Conservation (phyloP, 2,329 filamentous ascomycete genomes). For the Hypoxylon sp. region DNA sequence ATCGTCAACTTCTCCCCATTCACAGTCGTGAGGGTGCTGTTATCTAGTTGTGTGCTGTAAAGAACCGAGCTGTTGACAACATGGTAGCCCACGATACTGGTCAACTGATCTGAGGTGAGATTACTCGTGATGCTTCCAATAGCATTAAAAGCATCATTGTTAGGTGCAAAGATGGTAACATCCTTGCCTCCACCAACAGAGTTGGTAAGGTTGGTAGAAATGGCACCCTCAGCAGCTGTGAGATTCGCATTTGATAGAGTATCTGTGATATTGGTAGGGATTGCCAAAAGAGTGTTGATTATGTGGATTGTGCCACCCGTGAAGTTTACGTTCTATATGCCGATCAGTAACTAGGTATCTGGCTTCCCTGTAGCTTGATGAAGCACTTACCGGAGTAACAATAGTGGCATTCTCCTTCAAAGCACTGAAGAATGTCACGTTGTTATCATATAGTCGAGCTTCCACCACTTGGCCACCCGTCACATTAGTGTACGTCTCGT, state of each 20-base stretch:
- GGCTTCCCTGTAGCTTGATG: neutral
- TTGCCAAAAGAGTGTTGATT: conserved; percentile 56
- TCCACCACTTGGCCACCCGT: conserved; percentile 67
- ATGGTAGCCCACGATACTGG: conserved; percentile 69
- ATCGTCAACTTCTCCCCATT: conserved; percentile 60
- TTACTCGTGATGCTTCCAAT: conserved; percentile 62
- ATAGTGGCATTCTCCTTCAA: conserved; percentile 59
- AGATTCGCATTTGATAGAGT: conserved; percentile 55
- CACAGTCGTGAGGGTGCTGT: conserved; percentile 47
- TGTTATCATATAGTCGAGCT: conserved; percentile 50
- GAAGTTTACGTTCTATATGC: conserved; percentile 58
- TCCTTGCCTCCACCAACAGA: conserved; percentile 53
- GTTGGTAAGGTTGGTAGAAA: conserved; percentile 53
- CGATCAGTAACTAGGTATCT: conserved; percentile 3
- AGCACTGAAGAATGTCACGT: conserved; percentile 62
- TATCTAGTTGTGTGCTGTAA: conserved; percentile 56
- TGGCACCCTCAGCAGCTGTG: conserved; percentile 56
- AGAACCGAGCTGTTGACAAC: conserved; percentile 63
- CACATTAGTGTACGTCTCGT: conserved; percentile 63
- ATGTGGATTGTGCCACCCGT: conserved; percentile 64
- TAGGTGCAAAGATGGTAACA: conserved; percentile 72
- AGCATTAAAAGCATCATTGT: conserved; percentile 65
- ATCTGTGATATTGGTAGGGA: conserved; percentile 54
- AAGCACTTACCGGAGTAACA: conserved; percentile 54
- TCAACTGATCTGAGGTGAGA: conserved; percentile 57